A percentile compares a stretch with the other conserved stretches of the same genome.
These are phyloP conservation scores for Xylaria telfairii DNA, from an alignment of 495 filamentous ascomycete species.

Conservation along the genomic window DNA sequence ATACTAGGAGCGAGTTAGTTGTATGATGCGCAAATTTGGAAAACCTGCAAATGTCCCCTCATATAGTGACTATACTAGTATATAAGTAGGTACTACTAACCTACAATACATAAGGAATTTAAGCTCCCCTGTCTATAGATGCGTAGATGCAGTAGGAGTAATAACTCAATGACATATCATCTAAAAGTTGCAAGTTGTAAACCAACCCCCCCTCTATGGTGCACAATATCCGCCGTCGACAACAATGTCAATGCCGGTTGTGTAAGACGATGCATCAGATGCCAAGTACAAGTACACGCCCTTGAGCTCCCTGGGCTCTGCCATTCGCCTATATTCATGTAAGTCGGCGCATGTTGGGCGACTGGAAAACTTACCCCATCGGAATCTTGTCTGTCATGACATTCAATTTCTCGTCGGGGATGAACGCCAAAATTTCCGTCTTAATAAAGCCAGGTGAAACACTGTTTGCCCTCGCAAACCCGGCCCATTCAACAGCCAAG, in stretches of 20 bases:
- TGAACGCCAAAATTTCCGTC: conserved; percentile 81
- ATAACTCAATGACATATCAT: no score
- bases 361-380: conserved; percentile 66
- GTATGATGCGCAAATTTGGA: no score
- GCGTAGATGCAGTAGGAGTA: no score
- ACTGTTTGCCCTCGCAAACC: conserved; percentile 82
- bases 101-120: no score
- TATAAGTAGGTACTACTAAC: no score
- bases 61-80: no score
- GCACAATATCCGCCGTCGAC: conserved; percentile 72
- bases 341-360: not conserved
- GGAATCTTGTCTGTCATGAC: conserved; percentile 83
- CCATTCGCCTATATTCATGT: conserved; percentile 62
- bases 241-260: conserved; percentile 77
- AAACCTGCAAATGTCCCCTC: no score
- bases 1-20: no score
- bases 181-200: no score
- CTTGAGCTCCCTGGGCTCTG: conserved; percentile 78
- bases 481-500: conserved; percentile 85
- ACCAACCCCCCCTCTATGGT: conserved; percentile 25
- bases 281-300: conserved; percentile 89
- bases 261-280: conserved; percentile 83
- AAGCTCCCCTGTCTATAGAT: no score
- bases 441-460: conserved; percentile 87
- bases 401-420: conserved; percentile 70